phyloP scores from a whole-genome alignment of 306 rosid genomes.

The Prosopis cineraria region DNA sequence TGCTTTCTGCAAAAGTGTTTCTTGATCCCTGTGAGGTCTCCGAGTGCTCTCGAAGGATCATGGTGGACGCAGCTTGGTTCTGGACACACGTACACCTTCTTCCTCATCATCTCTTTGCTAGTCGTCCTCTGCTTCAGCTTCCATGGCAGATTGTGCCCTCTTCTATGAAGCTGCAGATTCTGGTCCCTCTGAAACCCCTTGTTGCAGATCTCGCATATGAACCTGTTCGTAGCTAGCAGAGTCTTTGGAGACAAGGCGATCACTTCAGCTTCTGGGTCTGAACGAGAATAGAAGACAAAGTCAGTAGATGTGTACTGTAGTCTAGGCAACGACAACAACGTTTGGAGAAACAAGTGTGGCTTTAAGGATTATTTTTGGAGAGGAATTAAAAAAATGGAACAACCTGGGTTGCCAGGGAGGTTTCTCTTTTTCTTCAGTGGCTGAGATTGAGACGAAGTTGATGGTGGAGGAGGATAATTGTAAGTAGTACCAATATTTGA shows the following conservation, averaged over 20 bases:
- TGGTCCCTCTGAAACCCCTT: slow-evolving; percentile 97
- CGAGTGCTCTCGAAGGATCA: slow-evolving; percentile 88
- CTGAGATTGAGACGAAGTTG: slow-evolving; percentile 50
- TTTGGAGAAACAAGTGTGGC: background rate
- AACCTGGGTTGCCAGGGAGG: slow-evolving; percentile 99
- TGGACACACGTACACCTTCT: slow-evolving; percentile 95
- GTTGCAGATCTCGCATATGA: slow-evolving; percentile 90
- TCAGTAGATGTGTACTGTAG: too few species aligned
- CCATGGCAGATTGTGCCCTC: slow-evolving; percentile 99
- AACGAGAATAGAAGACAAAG: background rate
- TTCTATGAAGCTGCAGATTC: slow-evolving; percentile 92
- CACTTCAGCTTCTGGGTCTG: slow-evolving; percentile 98
- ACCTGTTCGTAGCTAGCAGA: slow-evolving; percentile 82
- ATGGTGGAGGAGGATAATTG: slow-evolving; percentile 45
- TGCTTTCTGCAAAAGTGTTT: slow-evolving; percentile 96
- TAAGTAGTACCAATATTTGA: slow-evolving; percentile 54
- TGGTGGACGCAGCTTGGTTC: slow-evolving; percentile 86
- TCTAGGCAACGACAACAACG: too few species aligned
- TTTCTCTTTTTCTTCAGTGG: slow-evolving; percentile 78
- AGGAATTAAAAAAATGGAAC: background rate
- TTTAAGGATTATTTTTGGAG: background rate
- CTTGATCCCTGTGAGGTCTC: slow-evolving; percentile 94
- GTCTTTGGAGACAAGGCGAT: slow-evolving; percentile 84
- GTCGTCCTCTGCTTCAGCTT: slow-evolving; percentile 86
- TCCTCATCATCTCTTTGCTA: slow-evolving; percentile 71